A percentile compares a stretch with the other conserved stretches of the same genome.
Evolutionary conservation across 768 basidiomycete species (phyloP).

Genomic region (Lyophyllum atratum): DNA sequence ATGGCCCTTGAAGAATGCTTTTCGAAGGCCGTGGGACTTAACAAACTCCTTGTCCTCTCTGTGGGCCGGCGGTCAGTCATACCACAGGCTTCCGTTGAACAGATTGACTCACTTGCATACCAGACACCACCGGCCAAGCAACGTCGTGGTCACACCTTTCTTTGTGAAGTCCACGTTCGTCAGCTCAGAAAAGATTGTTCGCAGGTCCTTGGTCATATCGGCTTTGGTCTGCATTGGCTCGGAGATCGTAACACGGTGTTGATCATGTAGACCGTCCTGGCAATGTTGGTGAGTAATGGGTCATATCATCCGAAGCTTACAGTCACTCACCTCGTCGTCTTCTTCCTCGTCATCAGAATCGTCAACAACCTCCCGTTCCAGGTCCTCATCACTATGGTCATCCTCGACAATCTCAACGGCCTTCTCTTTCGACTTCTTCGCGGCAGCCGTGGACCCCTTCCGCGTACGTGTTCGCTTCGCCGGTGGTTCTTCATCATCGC

Average conservation of each 20-base stretch:
- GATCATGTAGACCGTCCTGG: neutral
- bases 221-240: neutral
- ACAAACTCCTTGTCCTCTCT: neutral
- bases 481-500: neutral
- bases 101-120: constrained; percentile 3
- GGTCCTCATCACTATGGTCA: neutral
- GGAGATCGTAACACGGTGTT: neutral
- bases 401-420: neutral
- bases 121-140: neutral
- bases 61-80: too few species aligned
- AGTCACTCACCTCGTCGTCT: constrained; percentile 18
- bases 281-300: constrained; percentile 13
- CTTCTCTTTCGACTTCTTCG: neutral
- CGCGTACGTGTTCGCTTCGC: neutral
- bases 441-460: neutral
- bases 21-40: neutral
- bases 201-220: neutral
- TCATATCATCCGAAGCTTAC: constrained; percentile 1
- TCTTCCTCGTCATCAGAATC: neutral
- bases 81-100: too few species aligned
- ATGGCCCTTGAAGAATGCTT: neutral
- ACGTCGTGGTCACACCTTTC: neutral
- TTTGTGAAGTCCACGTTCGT: constrained; percentile 11
- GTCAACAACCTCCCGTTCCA: too few species aligned
- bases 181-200: constrained; percentile 3